Conservation (phyloP, 176 grass and related monocot genomes). For the Avena sativa region DNA sequence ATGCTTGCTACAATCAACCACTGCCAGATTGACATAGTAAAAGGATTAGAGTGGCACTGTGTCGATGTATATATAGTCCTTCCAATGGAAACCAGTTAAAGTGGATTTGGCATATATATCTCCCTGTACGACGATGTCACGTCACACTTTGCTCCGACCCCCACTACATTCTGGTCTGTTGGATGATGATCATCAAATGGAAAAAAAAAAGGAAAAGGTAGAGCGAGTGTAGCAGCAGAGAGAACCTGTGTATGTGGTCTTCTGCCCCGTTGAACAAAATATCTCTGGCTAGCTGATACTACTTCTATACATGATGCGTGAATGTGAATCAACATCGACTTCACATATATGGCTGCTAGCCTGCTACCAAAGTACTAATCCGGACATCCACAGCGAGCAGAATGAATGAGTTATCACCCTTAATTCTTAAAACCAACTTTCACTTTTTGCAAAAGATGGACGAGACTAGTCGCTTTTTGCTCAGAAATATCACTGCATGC, state of each 20-base stretch:
- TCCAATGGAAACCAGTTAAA: background rate
- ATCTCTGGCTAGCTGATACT: background rate
- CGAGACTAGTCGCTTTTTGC: background rate
- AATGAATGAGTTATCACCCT: background rate
- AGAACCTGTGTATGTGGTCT: background rate
- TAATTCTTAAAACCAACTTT: background rate
- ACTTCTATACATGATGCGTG: background rate
- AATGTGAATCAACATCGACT: background rate
- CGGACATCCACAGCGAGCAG: background rate
- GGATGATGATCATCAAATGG: background rate
- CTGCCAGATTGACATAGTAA: background rate
- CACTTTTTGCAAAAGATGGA: background rate
- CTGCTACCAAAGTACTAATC: background rate
- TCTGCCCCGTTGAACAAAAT: background rate
- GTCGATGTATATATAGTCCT: background rate
- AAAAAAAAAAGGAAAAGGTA: background rate
- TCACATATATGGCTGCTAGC: background rate
- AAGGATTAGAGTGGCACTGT: background rate
- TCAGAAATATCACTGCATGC: background rate
- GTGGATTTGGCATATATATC: background rate
- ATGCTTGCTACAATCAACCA: background rate
- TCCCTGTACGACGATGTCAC: background rate
- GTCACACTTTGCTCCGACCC: background rate
- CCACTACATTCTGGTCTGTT: background rate
- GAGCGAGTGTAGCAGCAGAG: background rate